phyloP scores from a whole-genome alignment of 306 rosid species.

The Lupinus albus region DNA sequence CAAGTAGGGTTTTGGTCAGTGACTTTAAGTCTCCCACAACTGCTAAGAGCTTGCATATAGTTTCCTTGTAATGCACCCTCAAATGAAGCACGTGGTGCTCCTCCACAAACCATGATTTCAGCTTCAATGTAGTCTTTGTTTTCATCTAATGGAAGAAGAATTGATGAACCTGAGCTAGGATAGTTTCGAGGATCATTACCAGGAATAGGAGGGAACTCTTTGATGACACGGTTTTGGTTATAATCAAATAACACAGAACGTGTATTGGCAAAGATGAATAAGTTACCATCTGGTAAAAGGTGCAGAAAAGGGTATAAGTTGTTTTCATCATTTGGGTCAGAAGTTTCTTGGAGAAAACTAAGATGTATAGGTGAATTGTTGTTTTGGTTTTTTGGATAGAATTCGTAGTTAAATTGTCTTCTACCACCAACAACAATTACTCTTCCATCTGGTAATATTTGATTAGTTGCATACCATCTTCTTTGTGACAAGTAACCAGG shows the following conservation, averaged over 20 bases:
- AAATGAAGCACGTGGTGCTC: constrained; percentile 57
- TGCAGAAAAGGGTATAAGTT: constrained; percentile 81
- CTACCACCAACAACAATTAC: constrained; percentile 76
- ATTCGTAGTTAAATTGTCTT: constrained; percentile 73
- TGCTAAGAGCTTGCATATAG: constrained; percentile 43
- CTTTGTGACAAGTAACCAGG: constrained; percentile 50
- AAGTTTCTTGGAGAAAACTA: constrained; percentile 55
- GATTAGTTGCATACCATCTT: constrained; percentile 88
- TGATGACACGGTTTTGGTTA: constrained; percentile 50
- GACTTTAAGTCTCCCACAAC: constrained; percentile 62
- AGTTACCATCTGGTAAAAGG: constrained; percentile 80
- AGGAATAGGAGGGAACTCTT: constrained; percentile 64
- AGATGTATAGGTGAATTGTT: constrained; percentile 24
- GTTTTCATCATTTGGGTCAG: constrained; percentile 65
- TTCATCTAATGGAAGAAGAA: constrained; percentile 76
- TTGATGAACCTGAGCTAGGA: constrained; percentile 81
- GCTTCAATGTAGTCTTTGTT: constrained; percentile 38
- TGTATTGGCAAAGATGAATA: constrained; percentile 76
- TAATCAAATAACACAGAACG: constrained; percentile 62
- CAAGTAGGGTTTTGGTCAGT: constrained; percentile 54
- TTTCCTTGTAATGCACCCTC: constrained; percentile 30
- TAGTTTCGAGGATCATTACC: constrained; percentile 71
- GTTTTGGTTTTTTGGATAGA: constrained; percentile 47
- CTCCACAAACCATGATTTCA: constrained; percentile 72
- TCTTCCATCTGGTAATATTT: constrained; percentile 70